A percentile compares a stretch with the other conserved stretches of the same genome.
phyloP scores from a whole-genome alignment of 2,329 filamentous ascomycete species.

The Paraphoma sp. region DNA sequence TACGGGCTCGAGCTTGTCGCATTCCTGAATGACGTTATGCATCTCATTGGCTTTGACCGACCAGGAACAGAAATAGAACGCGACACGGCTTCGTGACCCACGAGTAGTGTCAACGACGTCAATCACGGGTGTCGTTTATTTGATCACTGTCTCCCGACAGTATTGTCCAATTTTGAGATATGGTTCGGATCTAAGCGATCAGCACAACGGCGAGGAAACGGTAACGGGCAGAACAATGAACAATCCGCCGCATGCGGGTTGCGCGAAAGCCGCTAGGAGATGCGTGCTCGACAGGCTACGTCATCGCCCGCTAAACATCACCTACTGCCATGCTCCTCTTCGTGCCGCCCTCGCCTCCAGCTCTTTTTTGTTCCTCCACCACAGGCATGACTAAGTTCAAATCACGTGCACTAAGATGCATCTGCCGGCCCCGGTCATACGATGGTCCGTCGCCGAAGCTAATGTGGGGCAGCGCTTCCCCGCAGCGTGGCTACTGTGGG shows the following conservation, averaged over 20 bases:
- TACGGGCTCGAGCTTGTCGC: not conserved
- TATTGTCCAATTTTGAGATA: too few relatives aligned
- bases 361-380: not conserved
- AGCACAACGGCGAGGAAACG: not conserved
- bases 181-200: too few relatives aligned
- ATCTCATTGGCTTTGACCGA: not conserved
- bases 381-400: not conserved
- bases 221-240: not conserved
- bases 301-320: not conserved
- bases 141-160: too few relatives aligned
- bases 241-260: not conserved
- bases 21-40: not conserved
- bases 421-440: conserved; percentile 5
- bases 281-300: not conserved
- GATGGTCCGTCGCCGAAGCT: conserved; percentile 12
- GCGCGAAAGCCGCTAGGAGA: not conserved
- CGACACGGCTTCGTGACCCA: not conserved
- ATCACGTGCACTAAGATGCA: conserved; percentile 9
- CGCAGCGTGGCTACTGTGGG: conserved; percentile 15
- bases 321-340: not conserved
- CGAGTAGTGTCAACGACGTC: too few relatives aligned
- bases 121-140: too few relatives aligned
- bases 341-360: not conserved
- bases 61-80: conserved; percentile 3
- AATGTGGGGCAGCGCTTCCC: conserved; percentile 27